phyloP scores from a whole-genome alignment of 2,329 filamentous ascomycete species.

The Botrytis medusae region DNA sequence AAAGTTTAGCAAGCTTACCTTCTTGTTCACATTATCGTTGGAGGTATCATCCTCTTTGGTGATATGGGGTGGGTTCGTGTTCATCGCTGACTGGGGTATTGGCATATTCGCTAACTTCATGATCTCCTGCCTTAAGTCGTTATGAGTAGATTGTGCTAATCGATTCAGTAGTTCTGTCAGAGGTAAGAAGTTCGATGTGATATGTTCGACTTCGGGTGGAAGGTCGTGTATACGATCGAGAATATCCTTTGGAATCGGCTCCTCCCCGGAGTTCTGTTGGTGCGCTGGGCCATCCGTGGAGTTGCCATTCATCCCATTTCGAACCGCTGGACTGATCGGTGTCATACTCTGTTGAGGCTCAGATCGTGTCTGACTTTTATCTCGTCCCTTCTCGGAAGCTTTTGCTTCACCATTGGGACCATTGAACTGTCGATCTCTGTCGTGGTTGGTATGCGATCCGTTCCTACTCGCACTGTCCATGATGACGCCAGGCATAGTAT shows the following conservation, averaged over 20 bases:
- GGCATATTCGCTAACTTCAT: conserved; percentile 68
- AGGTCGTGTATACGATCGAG: conserved; percentile 54
- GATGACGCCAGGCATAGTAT: conserved; percentile 54
- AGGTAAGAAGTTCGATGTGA: conserved; percentile 73
- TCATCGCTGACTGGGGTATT: conserved; percentile 52
- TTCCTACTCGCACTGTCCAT: conserved; percentile 57
- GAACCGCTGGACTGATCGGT: conserved; percentile 34
- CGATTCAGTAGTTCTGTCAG: conserved; percentile 74
- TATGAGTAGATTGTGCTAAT: conserved; percentile 80
- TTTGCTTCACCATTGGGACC: conserved; percentile 45
- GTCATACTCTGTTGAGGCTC: conserved; percentile 37
- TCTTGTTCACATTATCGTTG: conserved; percentile 71
- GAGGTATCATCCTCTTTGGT: conserved; percentile 56
- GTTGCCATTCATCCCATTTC: conserved; percentile 36
- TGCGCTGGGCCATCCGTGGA: conserved; percentile 27
- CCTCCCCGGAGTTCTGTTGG: conserved; percentile 26
- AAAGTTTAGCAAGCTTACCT: conserved; percentile 72
- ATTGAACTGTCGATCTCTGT: conserved; percentile 50
- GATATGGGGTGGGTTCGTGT: conserved; percentile 50
- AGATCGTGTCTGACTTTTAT: conserved; percentile 35
- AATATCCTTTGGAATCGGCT: conserved; percentile 32
- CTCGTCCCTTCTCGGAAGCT: conserved; percentile 42
- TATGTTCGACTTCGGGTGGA: conserved; percentile 65
- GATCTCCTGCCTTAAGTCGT: conserved; percentile 70
- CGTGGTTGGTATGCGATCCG: conserved; percentile 55